Percentiles rank a stretch among this genome's conserved stretches.
Conservation (phyloP, 176 grass and related monocot genomes). For the Ampelocalamus luodianensis region DNA sequence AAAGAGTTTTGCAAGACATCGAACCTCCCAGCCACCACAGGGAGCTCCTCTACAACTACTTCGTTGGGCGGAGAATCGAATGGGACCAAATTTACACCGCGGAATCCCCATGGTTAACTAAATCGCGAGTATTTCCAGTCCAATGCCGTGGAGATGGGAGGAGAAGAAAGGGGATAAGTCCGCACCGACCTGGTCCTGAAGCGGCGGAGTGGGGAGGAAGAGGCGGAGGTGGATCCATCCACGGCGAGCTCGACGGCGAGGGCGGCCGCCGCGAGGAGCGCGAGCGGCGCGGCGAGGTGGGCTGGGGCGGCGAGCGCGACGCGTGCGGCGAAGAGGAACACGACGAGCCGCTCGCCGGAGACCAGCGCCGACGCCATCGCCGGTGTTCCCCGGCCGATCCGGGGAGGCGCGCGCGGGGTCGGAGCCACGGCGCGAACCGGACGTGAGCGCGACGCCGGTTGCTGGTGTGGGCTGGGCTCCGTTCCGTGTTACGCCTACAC, state of each 20-base stretch:
- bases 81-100: background rate
- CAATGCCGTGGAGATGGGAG: background rate
- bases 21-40: background rate
- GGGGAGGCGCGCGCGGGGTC: background rate
- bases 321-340: slow-evolving; percentile 78
- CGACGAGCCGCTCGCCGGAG: slow-evolving; percentile 81
- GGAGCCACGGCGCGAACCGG: too few species aligned
- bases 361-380: slow-evolving; percentile 35
- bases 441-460: too few species aligned
- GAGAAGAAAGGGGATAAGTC: too few species aligned
- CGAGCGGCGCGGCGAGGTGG: slow-evolving; percentile 55
- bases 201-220: slow-evolving; percentile 32
- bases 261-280: slow-evolving; percentile 52
- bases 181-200: slow-evolving; percentile 76
- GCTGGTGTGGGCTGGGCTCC: too few species aligned
- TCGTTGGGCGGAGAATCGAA: background rate
- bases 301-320: slow-evolving; percentile 68
- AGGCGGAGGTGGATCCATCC: slow-evolving; percentile 37
- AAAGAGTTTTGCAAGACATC: background rate
- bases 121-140: background rate
- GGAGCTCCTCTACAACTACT: background rate
- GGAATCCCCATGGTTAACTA: background rate
- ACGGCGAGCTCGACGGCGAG: slow-evolving; percentile 73
- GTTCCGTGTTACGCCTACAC: too few species aligned
- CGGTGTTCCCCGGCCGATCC: background rate